Conservation (phyloP, 768 basidiomycete species). For the Amanita inopinata region DNA sequence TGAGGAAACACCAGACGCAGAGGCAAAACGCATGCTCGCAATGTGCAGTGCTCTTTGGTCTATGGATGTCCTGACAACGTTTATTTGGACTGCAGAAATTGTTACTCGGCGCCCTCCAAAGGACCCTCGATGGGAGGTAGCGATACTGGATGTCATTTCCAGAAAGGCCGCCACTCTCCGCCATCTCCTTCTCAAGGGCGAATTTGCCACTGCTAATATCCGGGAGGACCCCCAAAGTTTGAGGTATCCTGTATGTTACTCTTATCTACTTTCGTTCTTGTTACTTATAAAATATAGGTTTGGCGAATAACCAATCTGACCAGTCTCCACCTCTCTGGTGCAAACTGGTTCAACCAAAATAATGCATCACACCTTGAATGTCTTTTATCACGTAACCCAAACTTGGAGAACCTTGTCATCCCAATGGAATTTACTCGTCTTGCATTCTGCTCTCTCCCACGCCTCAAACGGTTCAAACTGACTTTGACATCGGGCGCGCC, state of each 20-base stretch:
- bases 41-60: constrained; percentile 31
- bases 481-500: constrained; percentile 31
- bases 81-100: constrained; percentile 33
- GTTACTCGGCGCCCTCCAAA: constrained; percentile 20
- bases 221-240: constrained; percentile 20
- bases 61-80: constrained; percentile 31
- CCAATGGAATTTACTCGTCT: constrained; percentile 36
- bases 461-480: constrained; percentile 31
- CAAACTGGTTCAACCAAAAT: constrained; percentile 21
- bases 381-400: constrained; percentile 20
- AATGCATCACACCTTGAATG: constrained; percentile 21
- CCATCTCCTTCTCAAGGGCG: constrained; percentile 27
- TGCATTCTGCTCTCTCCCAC: constrained; percentile 27
- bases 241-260: constrained; percentile 28
- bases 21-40: constrained; percentile 24
- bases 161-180: constrained; percentile 19
- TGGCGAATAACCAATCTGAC: constrained; percentile 23
- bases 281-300: constrained; percentile 14
- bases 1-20: constrained; percentile 17
- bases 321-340: constrained; percentile 20
- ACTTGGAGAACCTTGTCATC: constrained; percentile 31
- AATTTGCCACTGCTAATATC: constrained; percentile 26
- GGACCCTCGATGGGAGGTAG: constrained; percentile 28
- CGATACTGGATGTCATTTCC: constrained; percentile 24
- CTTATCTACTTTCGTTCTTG: not conserved